Evolutionary conservation across 2,329 filamentous ascomycete species (phyloP).

Genomic region (Aspergillus quadricinctus): DNA sequence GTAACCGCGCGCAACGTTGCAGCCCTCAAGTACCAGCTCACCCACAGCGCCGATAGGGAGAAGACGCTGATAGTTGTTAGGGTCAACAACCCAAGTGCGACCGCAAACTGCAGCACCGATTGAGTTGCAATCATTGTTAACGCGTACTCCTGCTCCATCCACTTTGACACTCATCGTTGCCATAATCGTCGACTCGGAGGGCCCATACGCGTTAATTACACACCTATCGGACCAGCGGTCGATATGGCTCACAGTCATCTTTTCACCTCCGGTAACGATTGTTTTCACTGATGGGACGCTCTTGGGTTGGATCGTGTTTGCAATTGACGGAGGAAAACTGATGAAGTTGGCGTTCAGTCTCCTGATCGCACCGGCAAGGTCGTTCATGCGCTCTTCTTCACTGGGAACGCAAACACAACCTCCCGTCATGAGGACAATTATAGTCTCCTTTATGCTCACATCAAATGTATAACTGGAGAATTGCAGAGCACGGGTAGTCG

Average conservation of each 20-base stretch:
- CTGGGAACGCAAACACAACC: conserved; percentile 58
- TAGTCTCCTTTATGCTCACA: conserved; percentile 51
- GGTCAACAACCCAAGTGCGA: conserved; percentile 39
- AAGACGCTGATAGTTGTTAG: conserved; percentile 32
- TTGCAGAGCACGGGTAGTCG: conserved; percentile 55
- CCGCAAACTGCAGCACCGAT: conserved; percentile 35
- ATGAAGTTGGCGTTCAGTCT: conserved; percentile 51
- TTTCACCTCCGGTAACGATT: conserved; percentile 44
- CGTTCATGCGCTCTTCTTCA: conserved; percentile 46
- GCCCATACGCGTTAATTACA: conserved; percentile 44
- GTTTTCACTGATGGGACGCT: conserved; percentile 43
- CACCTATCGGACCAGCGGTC: conserved; percentile 41
- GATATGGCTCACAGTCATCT: conserved; percentile 39
- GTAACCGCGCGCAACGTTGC: conserved; percentile 44
- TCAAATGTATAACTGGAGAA: conserved; percentile 56
- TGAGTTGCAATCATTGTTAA: conserved; percentile 25
- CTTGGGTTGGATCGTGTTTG: conserved; percentile 43
- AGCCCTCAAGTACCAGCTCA: conserved; percentile 46
- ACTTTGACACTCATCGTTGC: conserved; percentile 30
- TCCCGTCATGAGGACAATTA: conserved; percentile 53
- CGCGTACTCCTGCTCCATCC: conserved; percentile 24
- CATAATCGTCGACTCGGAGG: conserved; percentile 39
- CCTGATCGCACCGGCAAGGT: conserved; percentile 49
- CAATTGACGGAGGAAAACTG: conserved; percentile 58
- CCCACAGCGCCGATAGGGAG: conserved; percentile 44